phyloP scores from a whole-genome alignment of 140 eudicot species.

The Eryngium alpinum region DNA sequence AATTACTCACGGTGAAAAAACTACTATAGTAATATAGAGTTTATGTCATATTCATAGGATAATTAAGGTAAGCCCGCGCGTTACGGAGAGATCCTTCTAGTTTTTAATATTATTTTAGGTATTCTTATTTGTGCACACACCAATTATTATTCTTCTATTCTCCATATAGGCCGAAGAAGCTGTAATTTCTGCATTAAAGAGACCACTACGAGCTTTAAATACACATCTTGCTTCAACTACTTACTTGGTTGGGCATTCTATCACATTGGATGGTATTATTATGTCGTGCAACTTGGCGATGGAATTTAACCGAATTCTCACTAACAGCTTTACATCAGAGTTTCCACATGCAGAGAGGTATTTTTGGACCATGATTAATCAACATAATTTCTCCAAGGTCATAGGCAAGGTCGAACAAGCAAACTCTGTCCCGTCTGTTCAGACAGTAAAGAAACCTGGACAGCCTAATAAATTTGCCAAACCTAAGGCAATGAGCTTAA shows the following conservation, averaged over 20 bases:
- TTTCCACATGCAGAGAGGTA: conserved; percentile 92
- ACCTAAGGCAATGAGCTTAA: conserved; percentile 52
- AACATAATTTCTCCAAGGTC: conserved; percentile 63
- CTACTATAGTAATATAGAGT: too few relatives aligned
- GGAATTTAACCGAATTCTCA: conserved; percentile 38
- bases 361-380: conserved; percentile 85
- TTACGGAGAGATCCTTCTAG: too few relatives aligned
- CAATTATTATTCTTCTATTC: too few relatives aligned
- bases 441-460: conserved; percentile 49
- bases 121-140: too few relatives aligned
- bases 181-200: conserved; percentile 51
- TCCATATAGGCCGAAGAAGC: conserved; percentile 80
- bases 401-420: conserved; percentile 59
- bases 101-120: too few relatives aligned
- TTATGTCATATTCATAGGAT: too few relatives aligned
- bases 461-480: conserved; percentile 49
- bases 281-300: conserved; percentile 42
- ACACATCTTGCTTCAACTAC: conserved; percentile 74
- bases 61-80: too few relatives aligned
- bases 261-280: conserved; percentile 80
- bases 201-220: conserved; percentile 72
- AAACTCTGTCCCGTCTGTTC: conserved; percentile 44
- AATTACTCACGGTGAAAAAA: too few relatives aligned
- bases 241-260: conserved; percentile 65
- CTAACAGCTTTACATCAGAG: conserved; percentile 72